Percentiles rank a stretch among this genome's conserved stretches.
Evolutionary conservation across 768 basidiomycete species (phyloP).

Genomic region (Boletales sp.): DNA sequence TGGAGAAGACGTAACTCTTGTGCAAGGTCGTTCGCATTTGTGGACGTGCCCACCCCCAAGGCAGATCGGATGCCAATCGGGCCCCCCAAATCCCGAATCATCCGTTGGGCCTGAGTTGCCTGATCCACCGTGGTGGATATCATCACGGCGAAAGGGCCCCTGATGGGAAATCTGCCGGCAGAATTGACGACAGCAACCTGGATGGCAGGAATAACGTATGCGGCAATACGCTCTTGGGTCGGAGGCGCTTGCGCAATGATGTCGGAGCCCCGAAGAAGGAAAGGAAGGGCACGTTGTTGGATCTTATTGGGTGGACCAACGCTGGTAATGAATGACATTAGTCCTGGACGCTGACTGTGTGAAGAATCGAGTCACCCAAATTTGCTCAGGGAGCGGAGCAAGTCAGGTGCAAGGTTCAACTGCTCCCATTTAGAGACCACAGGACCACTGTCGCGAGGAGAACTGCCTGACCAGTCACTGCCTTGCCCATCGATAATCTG

Average conservation of each 20-base stretch:
- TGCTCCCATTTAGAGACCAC: constrained; percentile 97
- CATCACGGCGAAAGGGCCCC: constrained; percentile 84
- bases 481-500: constrained; percentile 57
- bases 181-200: constrained; percentile 74
- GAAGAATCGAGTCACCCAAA: constrained; percentile 69
- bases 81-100: constrained; percentile 92
- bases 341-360: constrained; percentile 3
- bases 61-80: constrained; percentile 91
- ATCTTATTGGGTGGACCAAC: constrained; percentile 99
- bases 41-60: constrained; percentile 78
- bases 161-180: constrained; percentile 50
- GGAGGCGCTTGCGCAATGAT: constrained; percentile 99
- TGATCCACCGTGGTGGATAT: constrained; percentile 98
- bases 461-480: constrained; percentile 50
- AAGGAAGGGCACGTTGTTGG: constrained; percentile 94
- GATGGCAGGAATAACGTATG: constrained; percentile 91
- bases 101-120: constrained; percentile 93
- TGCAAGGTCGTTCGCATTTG: constrained; percentile 52
- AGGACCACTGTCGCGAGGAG: constrained; percentile 70
- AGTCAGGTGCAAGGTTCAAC: constrained; percentile 76
- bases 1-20: constrained; percentile 83
- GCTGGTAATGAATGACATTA: constrained; percentile 38
- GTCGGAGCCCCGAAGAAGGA: constrained; percentile 89
- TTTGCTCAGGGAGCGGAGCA: constrained; percentile 84
- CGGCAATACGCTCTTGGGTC: constrained; percentile 96